Evolutionary conservation across 2,329 filamentous ascomycete species (phyloP), one percentile per base, ranked within the genome.

Genomic region (Onygenales sp.): DNA sequence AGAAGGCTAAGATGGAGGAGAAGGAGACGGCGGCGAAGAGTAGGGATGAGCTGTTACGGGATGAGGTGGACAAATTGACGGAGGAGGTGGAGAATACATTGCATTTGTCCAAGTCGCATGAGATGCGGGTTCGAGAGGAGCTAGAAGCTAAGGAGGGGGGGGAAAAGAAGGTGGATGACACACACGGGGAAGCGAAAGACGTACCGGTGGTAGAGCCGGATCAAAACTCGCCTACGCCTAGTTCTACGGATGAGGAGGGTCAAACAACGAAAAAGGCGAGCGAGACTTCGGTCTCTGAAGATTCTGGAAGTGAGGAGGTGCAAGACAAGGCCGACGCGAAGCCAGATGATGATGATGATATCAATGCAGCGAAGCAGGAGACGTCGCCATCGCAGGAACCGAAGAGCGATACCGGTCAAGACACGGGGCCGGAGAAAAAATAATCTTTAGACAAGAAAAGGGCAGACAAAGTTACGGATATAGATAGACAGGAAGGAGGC

Each of bases 31-130:
- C 70, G 51, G 58, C 65, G 51, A 73, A 69, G 62, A 74, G 69
- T 7, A 74, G 73, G 44, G 81, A 85, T 57, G 80, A 85, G 64
- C 62, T 64, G 43, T 65, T 84, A 14, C 73, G 79, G 45, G 76
- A 81, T 11, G 80, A 83, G 59, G 74, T 84, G 8, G 75, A 78
- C 10, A 77, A 79, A 57, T 67, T 84, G 33, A 81, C 81, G 0
- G 73, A 71, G 54, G 79, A 83, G 50, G 72, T 84, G 43, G 80
- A 84, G 51, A 68, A 77, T 61, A 79, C 76, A 6, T 62, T 84
- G 42, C 71, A 71, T 50, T 53, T 78, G 17, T 75, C 77, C 5
- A 70, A 70, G 56, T 67, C 68, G 51, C 74, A 79, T 58, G 60
- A 74, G 48, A 65, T 74, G 50, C 70, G 66, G 34, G 64, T 73